Evolutionary conservation across 1,284 basidiomycete species (phyloP).

Genomic region (Boletellus deceptivus): DNA sequence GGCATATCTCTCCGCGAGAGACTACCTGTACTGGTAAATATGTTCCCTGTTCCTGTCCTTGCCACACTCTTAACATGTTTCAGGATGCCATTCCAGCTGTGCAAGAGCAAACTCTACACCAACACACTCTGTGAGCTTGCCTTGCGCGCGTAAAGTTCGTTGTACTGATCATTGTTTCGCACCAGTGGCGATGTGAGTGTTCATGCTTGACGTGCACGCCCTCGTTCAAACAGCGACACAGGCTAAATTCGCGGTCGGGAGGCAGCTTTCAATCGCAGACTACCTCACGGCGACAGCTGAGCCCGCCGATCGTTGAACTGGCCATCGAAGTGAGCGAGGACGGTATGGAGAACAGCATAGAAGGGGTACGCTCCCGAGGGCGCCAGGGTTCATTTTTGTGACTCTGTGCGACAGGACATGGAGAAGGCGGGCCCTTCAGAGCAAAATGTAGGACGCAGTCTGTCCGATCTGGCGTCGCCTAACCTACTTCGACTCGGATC

Average conservation of each 20-base stretch:
- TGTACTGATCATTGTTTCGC: constrained; percentile 1
- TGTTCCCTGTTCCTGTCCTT: background rate
- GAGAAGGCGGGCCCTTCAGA: constrained; percentile 1
- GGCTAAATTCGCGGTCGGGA: constrained; percentile 16
- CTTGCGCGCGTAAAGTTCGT: background rate
- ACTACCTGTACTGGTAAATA: constrained; percentile 17
- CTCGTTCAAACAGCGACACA: background rate
- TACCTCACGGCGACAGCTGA: constrained; percentile 6
- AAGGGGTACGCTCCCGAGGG: constrained; percentile 5
- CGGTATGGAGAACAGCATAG: constrained; percentile 1
- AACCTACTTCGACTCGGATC: background rate
- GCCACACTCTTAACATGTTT: background rate
- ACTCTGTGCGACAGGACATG: constrained; percentile 9
- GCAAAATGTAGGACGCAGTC: background rate
- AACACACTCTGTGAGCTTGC: constrained; percentile 16
- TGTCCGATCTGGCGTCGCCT: background rate
- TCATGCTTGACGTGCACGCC: background rate
- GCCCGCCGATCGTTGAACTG: constrained; percentile 11
- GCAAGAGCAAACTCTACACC: constrained; percentile 41
- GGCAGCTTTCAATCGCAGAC: constrained; percentile 3
- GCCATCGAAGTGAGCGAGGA: constrained; percentile 4
- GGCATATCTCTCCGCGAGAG: constrained; percentile 13
- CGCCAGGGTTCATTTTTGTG: background rate
- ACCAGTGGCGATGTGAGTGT: constrained; percentile 18
- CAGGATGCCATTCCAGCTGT: constrained; percentile 23